These are phyloP conservation scores for Cinchona pubescens DNA, from an alignment of 257 asterid species.

Conservation along the genomic window DNA sequence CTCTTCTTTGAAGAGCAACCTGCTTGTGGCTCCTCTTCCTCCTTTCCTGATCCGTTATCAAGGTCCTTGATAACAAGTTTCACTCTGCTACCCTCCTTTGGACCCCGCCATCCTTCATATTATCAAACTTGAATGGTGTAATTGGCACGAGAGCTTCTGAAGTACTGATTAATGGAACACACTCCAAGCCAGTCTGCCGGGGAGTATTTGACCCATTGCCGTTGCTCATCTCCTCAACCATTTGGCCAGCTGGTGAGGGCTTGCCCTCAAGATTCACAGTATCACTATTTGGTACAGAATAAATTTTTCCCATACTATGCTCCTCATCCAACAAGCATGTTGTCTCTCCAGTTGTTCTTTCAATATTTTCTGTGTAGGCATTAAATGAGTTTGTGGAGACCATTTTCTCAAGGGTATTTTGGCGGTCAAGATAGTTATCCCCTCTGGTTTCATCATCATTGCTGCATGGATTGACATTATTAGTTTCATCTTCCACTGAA, in stretches of 20 bases:
- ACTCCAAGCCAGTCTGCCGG: slow-evolving; percentile 38
- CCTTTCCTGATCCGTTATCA: slow-evolving; percentile 35
- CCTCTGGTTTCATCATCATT: slow-evolving; percentile 41
- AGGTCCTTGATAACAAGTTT: slow-evolving; percentile 34
- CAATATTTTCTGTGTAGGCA: slow-evolving; percentile 25
- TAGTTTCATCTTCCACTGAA: slow-evolving; percentile 79
- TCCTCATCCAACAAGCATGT: slow-evolving; percentile 43
- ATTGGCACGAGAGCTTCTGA: slow-evolving; percentile 43
- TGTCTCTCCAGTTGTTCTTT: slow-evolving; percentile 27
- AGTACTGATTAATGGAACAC: slow-evolving; percentile 35
- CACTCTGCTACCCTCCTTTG: slow-evolving; percentile 40
- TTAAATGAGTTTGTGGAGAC: slow-evolving; percentile 28
- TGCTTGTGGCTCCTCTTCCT: slow-evolving; percentile 63
- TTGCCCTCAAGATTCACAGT: slow-evolving; percentile 26
- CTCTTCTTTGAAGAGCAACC: slow-evolving; percentile 79
- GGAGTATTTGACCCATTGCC: slow-evolving; percentile 46
- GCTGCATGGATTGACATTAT: slow-evolving; percentile 45
- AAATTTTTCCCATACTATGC: slow-evolving; percentile 30
- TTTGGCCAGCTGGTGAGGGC: slow-evolving; percentile 31
- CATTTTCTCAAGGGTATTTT: slow-evolving; percentile 32
- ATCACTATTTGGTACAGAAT: slow-evolving; percentile 23
- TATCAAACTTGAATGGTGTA: slow-evolving; percentile 65
- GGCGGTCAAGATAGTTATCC: slow-evolving; percentile 36
- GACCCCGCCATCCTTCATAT: slow-evolving; percentile 34
- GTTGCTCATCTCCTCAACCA: slow-evolving; percentile 43